Evolutionary conservation across 1,284 basidiomycete genomes (phyloP), one percentile per base, ranked within the genome.

Genomic region (Fistulina hepatica): DNA sequence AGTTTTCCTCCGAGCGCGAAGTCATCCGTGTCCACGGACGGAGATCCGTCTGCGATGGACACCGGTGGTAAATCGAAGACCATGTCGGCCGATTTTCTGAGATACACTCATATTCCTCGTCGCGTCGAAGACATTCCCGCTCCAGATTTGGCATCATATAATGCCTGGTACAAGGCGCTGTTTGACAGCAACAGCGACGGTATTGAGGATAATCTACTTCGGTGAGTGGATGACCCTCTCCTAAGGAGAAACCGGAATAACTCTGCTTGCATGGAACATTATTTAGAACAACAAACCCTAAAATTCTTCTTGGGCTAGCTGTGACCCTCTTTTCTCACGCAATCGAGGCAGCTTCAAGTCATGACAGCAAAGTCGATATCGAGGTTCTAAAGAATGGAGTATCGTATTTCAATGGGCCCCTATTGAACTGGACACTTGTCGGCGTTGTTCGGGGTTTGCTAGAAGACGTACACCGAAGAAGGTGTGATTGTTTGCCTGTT

Each of bases 111-210:
- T 9, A 50, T 61, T 25, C 57, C 69, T 8, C 60, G 67, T 36
- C 54, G 61, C 7, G 28, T 55, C 0, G 64, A 67, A 11, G 61
- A 62, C 16, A 53, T 77, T 5, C 57, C 64, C 10, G 52, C 49
- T 10, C 73, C 77, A 33, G 75, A 81, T 32, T 47, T 56, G 9
- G 47, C 44, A 10, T 67, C 73, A 5, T 73, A 79, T 45, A 53
- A 58, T 21, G 61, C 64, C 3, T 88, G 83, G 83, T 72, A 68
- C 44, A 84, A 82, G 49, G 76, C 80, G 0, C 60, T 86, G 13
- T 88, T 88, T 52, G 80, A 83, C 50, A 73, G 62, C 34, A 71
- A 63, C 39, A 84, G 75, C 44, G 83, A 86, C 53, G 83, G 83
- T 2, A 86, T 88, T 20, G 83, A 84, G 44, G 83, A 88, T 50